A percentile compares a stretch with the other conserved stretches of the same genome.
Conservation (phyloP, 176 grass and related monocot species). For the Eragrostis nindensis region DNA sequence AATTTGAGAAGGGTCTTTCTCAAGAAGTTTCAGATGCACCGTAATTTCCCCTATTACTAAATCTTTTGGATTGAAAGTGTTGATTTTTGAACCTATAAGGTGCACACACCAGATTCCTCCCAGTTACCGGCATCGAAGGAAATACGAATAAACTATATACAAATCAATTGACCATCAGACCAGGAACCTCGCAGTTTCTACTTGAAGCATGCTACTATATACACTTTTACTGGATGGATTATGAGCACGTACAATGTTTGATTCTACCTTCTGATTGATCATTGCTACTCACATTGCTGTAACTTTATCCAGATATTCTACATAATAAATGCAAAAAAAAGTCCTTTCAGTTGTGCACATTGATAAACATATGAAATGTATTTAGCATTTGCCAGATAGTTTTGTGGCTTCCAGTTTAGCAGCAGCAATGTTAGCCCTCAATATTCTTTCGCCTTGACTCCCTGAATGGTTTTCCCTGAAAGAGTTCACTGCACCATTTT, state of each 20-base stretch:
- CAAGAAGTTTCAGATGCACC: too few species aligned
- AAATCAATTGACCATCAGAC: not conserved
- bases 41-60: too few species aligned
- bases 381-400: conserved; percentile 29
- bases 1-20: too few species aligned
- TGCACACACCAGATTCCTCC: not conserved
- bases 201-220: not conserved
- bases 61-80: too few species aligned
- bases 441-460: conserved; percentile 64
- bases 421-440: conserved; percentile 41
- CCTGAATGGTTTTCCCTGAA: conserved; percentile 71
- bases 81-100: not conserved
- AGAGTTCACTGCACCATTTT: conserved; percentile 54
- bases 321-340: too few species aligned
- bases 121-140: not conserved
- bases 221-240: conserved; percentile 26
- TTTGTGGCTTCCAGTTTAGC: conserved; percentile 55
- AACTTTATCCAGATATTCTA: too few species aligned
- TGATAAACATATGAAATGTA: not conserved
- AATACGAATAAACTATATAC: not conserved
- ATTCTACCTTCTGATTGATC: not conserved
- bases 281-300: not conserved
- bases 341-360: too few species aligned
- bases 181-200: not conserved
- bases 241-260: not conserved